Base-by-base conservation (phyloP, 768 basidiomycete species). In the Brasilioporus rufonigricans region DNA sequence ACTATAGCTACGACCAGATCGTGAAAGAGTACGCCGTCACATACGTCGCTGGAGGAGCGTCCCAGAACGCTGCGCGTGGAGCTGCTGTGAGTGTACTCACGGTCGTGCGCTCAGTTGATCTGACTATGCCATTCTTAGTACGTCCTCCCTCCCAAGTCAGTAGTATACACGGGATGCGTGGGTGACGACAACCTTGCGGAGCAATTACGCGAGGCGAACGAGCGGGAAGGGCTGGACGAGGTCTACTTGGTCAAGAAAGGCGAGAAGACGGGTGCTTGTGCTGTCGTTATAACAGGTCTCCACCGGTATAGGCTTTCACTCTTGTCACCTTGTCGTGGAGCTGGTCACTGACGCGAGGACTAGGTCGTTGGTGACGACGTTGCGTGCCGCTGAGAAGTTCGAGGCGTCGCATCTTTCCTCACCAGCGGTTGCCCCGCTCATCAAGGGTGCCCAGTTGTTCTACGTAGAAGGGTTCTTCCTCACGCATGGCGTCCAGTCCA, bases 401-500 rank as follows among this genome's bases (percentile, higher is more conserved):
- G 84, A 88, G 13, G 78, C 81, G 55, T 77, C 85, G 5, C 93
- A 98, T 73, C 80, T 99, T 41, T 78, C 81, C 10, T 87, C 91
- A 10, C 79, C 88, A 14, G 73, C 77, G 49, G 85, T 98, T 59
- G 85, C 89, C 26, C 80, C 85, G 31, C 76, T 93, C 61, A 77
- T 98, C 65, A 80, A 90, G 6, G 80, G 76, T 44, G 96, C 95
- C 55, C 86, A 89, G 67, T 81, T 82, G 69, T 97, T 82, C 79
- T 99, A 99, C 76, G 84, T 98, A 57, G 96, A 93, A 66, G 96
- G 96, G 9, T 99, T 88, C 79, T 98, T 99, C 85, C 81, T 98
- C 55, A 96, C 96, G 18, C 96, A 99, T 68, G 96, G 97, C 43
- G 69, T 81, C 53, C 83, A 85, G 52, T 79, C 82, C 52, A 84